These are phyloP conservation scores for Trichoderma virens DNA, from an alignment of 495 filamentous ascomycete genomes.

Conservation along the genomic window DNA sequence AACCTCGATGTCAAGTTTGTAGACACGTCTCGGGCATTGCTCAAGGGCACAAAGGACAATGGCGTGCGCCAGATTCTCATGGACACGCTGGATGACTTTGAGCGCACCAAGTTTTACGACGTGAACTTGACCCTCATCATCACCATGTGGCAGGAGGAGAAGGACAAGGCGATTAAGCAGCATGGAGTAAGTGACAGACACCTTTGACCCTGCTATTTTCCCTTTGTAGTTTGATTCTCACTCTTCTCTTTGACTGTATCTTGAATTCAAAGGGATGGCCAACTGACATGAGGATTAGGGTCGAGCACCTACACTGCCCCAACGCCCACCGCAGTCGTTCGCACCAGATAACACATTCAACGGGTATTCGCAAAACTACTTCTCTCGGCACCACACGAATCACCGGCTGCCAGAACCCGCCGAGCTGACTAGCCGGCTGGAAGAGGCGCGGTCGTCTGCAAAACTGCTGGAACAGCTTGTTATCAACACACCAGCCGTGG, in stretches of 20 bases:
- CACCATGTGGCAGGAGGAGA: conserved; percentile 88
- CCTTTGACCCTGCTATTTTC: conserved; percentile 1
- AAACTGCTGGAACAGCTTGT: conserved; percentile 86
- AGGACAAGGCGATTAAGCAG: conserved; percentile 47
- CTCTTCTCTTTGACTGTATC: too few relatives aligned
- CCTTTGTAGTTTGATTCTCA: neutral
- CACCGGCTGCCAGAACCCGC: conserved; percentile 56
- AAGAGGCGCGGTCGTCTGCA: conserved; percentile 83
- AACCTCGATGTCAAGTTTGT: conserved; percentile 80
- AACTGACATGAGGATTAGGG: neutral
- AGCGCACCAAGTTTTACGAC: conserved; percentile 59
- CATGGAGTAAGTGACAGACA: conserved; percentile 27
- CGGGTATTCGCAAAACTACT: conserved; percentile 32
- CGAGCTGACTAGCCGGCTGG: conserved; percentile 77
- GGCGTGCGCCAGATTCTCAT: conserved; percentile 76
- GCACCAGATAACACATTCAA: conserved; percentile 16
- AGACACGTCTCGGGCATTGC: conserved; percentile 62
- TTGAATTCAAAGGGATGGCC: too few relatives aligned
- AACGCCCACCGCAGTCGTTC: conserved; percentile 16
- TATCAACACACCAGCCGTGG: conserved; percentile 67
- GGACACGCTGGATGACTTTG: conserved; percentile 74
- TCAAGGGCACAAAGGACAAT: conserved; percentile 62
- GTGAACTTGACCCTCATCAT: conserved; percentile 58
- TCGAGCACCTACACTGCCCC: conserved; percentile 8
- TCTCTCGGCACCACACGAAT: conserved; percentile 33